Conservation (phyloP, 306 rosid species). For the Corylus heterophylla region DNA sequence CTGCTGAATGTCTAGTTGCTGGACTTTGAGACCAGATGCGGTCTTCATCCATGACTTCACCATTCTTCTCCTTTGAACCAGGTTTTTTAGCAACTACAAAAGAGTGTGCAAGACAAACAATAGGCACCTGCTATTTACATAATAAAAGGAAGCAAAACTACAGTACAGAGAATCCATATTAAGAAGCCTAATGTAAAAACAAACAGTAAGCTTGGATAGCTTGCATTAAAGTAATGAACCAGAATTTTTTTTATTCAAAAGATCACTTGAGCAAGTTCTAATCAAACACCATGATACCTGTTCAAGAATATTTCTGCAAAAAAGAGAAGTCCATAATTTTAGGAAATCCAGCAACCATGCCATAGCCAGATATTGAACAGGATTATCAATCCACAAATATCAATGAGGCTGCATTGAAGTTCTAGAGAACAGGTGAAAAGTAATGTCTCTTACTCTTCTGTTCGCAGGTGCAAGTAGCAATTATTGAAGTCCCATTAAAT, state of each 20-base stretch:
- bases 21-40: conserved; percentile 78
- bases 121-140: conserved; percentile 3
- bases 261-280: neutral
- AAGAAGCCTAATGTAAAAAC: neutral
- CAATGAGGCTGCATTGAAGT: neutral
- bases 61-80: conserved; percentile 74
- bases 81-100: conserved; percentile 73
- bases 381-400: neutral
- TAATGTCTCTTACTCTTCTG: neutral
- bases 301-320: no score
- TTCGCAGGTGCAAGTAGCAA: neutral
- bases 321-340: no score
- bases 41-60: conserved; percentile 88
- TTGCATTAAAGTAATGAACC: neutral
- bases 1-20: conserved; percentile 91
- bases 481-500: no score
- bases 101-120: conserved; percentile 5
- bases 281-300: neutral
- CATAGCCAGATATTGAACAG: neutral
- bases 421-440: neutral
- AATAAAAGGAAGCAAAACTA: conserved; percentile 7
- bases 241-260: neutral
- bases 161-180: neutral
- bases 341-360: neutral
- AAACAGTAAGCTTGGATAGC: neutral